Evolutionary conservation across 108 stramenopile genomes (phyloP), one percentile per base, ranked within the genome.

Genomic region (Stephanodiscus minutulus): DNA sequence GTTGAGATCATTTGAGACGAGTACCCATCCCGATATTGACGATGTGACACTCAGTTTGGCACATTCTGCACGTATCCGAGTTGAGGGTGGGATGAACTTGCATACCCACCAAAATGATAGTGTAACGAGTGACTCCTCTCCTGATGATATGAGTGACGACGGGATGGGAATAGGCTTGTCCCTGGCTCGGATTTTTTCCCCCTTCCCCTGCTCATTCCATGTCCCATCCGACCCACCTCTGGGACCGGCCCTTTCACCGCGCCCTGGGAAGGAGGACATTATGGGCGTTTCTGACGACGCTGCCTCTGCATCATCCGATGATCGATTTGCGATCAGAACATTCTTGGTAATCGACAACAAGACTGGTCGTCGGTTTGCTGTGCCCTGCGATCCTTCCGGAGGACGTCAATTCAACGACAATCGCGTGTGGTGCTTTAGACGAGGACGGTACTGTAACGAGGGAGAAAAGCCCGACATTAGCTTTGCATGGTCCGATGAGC

Each of bases 381-480:
- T 95, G 5, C 94, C 94, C 2, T 84, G 83, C 22, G 90, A 95
- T 44, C 89, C 91, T 2, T 89, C 86, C 24, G 94, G 94, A 29
- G 94, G 94, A 27, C 76, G 94, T 18, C 66, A 79, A 10, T 95
- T 95, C 66, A 91, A 92, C 59, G 94, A 95, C 50, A 73, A 74
- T 57, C 83, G 94, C 8, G 77, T 81, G 11, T 95, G 94, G 94
- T 95, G 94, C 76, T 95, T 91, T 73, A 76, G 94, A 47, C 50
- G 94, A 52, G 94, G 94, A 9, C 74, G 94, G 41, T 95, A 88
- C 66, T 95, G 94, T 50, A 61, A 67, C 44, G 66, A 76, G n/a
- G 87, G 80, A 10, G 94, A 95, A 76, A 59, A 67, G 27, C 94
- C 94, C 5, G 94, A 95, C 76, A 60, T 76, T 7, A 89, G 88